These are phyloP conservation scores for Xylaria sp. DNA, from an alignment of 2,329 filamentous ascomycete species.

Conservation along the genomic window DNA sequence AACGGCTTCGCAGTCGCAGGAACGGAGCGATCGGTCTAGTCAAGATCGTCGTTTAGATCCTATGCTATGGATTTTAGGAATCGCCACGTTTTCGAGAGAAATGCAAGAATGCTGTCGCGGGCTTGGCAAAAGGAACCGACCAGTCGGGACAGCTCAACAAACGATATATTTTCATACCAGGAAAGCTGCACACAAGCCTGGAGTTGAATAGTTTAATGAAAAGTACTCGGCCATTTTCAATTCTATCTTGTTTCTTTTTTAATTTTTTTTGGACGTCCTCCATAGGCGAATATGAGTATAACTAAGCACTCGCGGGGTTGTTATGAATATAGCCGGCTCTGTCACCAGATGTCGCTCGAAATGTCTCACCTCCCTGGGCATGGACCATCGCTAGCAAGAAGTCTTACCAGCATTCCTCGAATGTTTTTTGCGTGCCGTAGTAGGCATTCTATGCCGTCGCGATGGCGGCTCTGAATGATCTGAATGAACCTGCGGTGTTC, in stretches of 20 bases:
- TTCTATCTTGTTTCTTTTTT: not conserved
- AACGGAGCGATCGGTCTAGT: not conserved
- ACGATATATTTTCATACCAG: not conserved
- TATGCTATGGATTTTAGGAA: not conserved
- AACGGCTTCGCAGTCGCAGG: not conserved
- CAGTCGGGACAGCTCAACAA: not conserved
- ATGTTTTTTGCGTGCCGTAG: conserved; percentile 38
- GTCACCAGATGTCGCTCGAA: not conserved
- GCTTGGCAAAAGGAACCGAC: not conserved
- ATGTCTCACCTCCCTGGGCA: conserved; percentile 44
- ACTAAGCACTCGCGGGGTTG: not conserved
- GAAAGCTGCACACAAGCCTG: not conserved
- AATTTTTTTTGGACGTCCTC: not conserved
- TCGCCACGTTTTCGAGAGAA: not conserved
- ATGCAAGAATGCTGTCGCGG: conserved; percentile 15
- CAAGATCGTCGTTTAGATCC: not conserved
- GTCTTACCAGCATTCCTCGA: conserved; percentile 47
- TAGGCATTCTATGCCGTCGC: conserved; percentile 42
- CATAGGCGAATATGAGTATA: not conserved
- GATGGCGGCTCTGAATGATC: conserved; percentile 30
- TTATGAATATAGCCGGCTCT: not conserved
- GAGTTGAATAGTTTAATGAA: not conserved
- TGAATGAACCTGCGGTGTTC: conserved; percentile 29
- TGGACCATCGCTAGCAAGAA: conserved; percentile 35
- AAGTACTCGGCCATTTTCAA: not conserved